These are phyloP conservation scores for Perkinsus chesapeaki DNA, from an alignment of 169 alveolate genomes.

Conservation along the genomic window DNA sequence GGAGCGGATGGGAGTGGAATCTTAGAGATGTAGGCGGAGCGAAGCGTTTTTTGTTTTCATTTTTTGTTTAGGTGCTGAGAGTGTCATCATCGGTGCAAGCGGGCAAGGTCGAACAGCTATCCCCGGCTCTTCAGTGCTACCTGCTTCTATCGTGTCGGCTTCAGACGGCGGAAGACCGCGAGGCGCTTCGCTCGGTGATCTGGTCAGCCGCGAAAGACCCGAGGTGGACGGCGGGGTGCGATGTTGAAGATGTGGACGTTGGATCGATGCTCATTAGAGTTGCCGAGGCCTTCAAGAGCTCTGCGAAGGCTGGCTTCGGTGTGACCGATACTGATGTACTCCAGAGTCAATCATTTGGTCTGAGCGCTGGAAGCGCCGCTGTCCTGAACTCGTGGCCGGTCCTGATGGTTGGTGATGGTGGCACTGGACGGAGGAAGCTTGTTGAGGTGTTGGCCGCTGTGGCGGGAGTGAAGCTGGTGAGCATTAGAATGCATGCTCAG, in stretches of 20 bases:
- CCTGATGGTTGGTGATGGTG: constrained; percentile 38
- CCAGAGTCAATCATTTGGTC: constrained; percentile 25
- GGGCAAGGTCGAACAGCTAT: background rate
- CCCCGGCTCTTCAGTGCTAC: background rate
- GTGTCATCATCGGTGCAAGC: background rate
- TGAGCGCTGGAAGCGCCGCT: constrained; percentile 21
- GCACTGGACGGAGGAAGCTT: constrained; percentile 41
- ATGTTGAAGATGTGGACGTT: background rate
- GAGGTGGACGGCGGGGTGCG: background rate
- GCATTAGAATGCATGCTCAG: constrained; percentile 51
- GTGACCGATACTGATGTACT: constrained; percentile 7
- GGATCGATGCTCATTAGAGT: background rate
- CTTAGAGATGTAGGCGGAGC: constrained; percentile 50
- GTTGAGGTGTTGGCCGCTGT: constrained; percentile 28
- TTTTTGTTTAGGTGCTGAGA: background rate
- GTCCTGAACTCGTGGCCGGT: constrained; percentile 37
- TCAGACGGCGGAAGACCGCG: background rate
- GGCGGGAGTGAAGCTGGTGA: constrained; percentile 35
- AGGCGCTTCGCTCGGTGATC: background rate
- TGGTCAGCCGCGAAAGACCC: background rate
- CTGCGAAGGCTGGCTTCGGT: background rate
- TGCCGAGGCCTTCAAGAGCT: background rate
- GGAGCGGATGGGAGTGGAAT: constrained; percentile 63
- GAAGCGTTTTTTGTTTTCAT: constrained; percentile 11
- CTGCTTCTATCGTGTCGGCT: background rate